Base-by-base conservation (phyloP, 345 rosid genomes). In the Populus alba region DNA sequence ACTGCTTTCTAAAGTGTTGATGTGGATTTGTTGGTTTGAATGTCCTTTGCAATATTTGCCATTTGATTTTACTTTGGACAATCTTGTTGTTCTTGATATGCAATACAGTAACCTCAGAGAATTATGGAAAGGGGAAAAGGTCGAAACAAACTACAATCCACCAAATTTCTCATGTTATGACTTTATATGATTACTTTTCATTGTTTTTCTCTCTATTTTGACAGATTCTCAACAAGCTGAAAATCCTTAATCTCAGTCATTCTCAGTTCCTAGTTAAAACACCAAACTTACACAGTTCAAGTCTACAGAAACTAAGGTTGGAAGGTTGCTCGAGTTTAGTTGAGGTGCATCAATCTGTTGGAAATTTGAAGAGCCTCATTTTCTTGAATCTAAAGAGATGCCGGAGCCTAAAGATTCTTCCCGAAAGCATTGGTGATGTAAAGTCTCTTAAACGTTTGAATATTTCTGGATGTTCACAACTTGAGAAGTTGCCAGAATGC, bases 221-320 rank as follows among this genome's bases (percentile, higher is more conserved):
- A 57, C 23, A 57, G 63, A 12, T 57, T 57, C 63, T 57, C 63
- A 68, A 45, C 5, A 76, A 55, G 0, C 33, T 68, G 37, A 76
- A 76, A 5, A 55, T 53, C 16, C 35, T 76, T 29, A 13, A 68
- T 43, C 73, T 76, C 11, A 68, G 25, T 4, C 11, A 27, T 49
- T 76, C 47, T 37, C 4, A 3, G 12, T 8, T 18, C 2, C 22
- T 76, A 9, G 27, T 39, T 31, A 51, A 35, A 51, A 76, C 79
- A 8, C 79, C 73, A 2, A 11, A 76, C 8, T 76, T 76, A 25
- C 37, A 45, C 3, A n/a, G 29, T 7, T 8, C 62, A 6, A 49
- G 25, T 15, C 31, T 76, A 41, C 73, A 68, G 29, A 51, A 72
- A 20, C n/a, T 76, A 47, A 47, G 67, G 9, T 51, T 76, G 7